Base-by-base conservation (phyloP, 1,284 basidiomycete species). In the Phellinidium pouzarii region DNA sequence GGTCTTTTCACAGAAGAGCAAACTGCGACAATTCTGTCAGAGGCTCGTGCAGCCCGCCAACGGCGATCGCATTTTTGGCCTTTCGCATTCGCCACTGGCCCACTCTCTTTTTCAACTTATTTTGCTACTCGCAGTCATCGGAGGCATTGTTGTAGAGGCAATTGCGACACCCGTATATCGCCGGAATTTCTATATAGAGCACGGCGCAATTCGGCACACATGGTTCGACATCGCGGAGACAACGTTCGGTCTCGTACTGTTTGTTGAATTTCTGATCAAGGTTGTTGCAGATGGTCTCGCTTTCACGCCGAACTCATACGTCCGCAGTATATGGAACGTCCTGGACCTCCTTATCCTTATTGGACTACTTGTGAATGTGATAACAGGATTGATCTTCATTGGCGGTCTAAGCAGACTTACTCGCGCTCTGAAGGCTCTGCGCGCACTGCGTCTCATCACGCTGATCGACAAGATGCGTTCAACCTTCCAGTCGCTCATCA, bases 231-330 rank as follows among this genome's bases (percentile, higher is more conserved):
- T 94, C 44, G 79, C 85, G 1, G 94, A 98, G 65, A 73, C 80
- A 0, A 73, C 79, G 0, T 87, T 98, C 47, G 87, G 87, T 1
- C 70, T 86, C 48, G 72, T 85, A 5, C 86, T 98, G 37, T 68
- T 96, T 47, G 58, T 87, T 50, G 95, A 99, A 65, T 94, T 95
- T 59, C 56, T 88, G 57, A 83, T 97, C 80, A 94, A 98, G 70
- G 73, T 96, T 62, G 73, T 94, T 44, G 95, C 95, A 0, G 95
- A 99, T 62, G 95, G 95, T 0, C 87, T 94, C 65, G 62, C 87
- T 14, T 94, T 96, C 69, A 87, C 94, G 0, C 95, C 95, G 0
- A 98, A 97, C 62, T 93, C 94, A 0, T 98, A 98, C 64, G 69
- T 97, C 26, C 81, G 87, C 14, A 92, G 87, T 57, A 82, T 94